Base-by-base conservation (phyloP, 257 asterid species). In the Nicotiana tomentosiformis region DNA sequence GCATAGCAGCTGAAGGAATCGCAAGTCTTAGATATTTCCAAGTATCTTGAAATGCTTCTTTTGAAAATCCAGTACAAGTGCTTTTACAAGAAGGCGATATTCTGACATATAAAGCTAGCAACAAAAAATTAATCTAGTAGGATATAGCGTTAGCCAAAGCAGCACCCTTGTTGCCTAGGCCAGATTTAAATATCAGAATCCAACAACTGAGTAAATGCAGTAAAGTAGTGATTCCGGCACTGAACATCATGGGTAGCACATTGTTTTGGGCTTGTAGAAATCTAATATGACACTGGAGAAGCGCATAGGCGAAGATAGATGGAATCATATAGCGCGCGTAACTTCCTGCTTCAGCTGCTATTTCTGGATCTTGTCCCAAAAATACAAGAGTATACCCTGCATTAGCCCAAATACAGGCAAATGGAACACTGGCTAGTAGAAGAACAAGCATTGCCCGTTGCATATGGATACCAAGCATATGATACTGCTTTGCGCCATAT, bases 241-340 rank as follows among this genome's bases (percentile, higher is more conserved):
- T 43, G 35, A 85, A 85, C 35, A 84, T 84, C 14, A 87, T 85
- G 43, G 86, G 84, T 58, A 83, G 43, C 84, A 85, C 84, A 86
- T 84, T 89, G 89, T 87, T 89, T 65, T 89, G 90, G 2, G 91
- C 85, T 77, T 89, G 91, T 10, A 88, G 81, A 77, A 70, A 88
- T 86, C 83, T 82, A 68, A 84, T 87, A 62, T 84, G 83, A 14
- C 83, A 84, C 32, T 80, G 85, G 1, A 86, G 82, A 3, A 84
- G 77, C 1, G 76, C 67, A 35, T 84, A 82, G 23, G 91, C 82
- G 18, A 66, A 86, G 11, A 84, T 32, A 5, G 84, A 79, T 1
- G 91, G 91, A 26, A 88, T 84, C 37, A 87, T 53, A 84, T 85
- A 86, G 10, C 64, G 77, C 15, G 85, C 83, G 49, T 82, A 84